Percentiles rank a stretch among this genome's conserved stretches.
Conservation (phyloP, 805 yeast genomes). For the Helenozyma baotianmanensis region DNA sequence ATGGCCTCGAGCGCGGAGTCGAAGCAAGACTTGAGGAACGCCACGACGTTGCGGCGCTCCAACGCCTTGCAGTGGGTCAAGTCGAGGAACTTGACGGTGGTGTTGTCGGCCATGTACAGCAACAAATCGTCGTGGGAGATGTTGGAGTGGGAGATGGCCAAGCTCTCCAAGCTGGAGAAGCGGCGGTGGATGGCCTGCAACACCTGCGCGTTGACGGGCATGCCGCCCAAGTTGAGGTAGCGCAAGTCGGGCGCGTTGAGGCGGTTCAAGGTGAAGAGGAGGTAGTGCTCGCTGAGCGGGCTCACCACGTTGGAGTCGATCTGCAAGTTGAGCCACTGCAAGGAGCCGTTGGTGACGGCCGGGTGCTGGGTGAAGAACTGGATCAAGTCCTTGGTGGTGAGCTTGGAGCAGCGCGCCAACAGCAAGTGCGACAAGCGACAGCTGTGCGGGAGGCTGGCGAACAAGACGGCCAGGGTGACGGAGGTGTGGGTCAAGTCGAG, state of each 20-base stretch:
- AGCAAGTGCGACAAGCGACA: conserved; percentile 73
- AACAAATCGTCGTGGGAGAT: conserved; percentile 35
- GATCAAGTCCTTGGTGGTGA: conserved; percentile 68
- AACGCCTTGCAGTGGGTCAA: conserved; percentile 58
- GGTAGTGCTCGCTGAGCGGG: conserved; percentile 50
- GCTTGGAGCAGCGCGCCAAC: conserved; percentile 47
- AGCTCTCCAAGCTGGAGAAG: conserved; percentile 39
- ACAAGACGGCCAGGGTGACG: conserved; percentile 59
- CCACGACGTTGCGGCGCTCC: conserved; percentile 49
- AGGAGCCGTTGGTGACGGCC: conserved; percentile 42
- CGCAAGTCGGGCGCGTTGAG: conserved; percentile 41
- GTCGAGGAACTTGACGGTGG: conserved; percentile 53
- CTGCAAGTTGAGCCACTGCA: conserved; percentile 65
- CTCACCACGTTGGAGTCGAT: conserved; percentile 60
- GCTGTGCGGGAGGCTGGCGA: conserved; percentile 46
- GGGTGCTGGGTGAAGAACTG: conserved; percentile 72
- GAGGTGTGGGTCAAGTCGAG: conserved; percentile 81
- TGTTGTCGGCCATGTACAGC: conserved; percentile 27
- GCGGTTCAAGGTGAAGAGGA: conserved; percentile 40
- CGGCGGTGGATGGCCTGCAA: conserved; percentile 34
- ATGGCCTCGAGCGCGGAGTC: conserved; percentile 45
- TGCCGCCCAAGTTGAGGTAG: conserved; percentile 60
- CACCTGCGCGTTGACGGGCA: conserved; percentile 46
- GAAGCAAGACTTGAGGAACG: conserved; percentile 25
- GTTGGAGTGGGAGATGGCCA: conserved; percentile 38